A percentile compares a stretch with the other conserved stretches of the same genome.
Evolutionary conservation across 345 rosid genomes (phyloP).

Genomic region (Euphorbia lathyris): DNA sequence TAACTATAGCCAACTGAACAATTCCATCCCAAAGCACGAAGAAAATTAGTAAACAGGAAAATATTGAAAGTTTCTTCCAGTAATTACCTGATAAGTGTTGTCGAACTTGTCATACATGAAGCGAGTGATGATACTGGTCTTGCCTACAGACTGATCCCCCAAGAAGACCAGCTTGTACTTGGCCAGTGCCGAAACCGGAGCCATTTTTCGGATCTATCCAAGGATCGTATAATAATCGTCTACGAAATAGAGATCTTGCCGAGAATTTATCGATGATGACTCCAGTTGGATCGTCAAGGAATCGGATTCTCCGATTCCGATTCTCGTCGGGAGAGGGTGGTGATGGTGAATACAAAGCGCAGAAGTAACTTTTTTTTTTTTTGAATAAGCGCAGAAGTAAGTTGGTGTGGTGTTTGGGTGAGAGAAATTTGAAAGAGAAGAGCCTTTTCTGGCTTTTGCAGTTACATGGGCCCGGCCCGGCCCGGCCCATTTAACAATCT

Average conservation of each 20-base stretch:
- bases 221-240: constrained; percentile 18
- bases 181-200: constrained; percentile 55
- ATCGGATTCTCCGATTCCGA: constrained; percentile 20
- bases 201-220: constrained; percentile 2
- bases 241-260: constrained; percentile 38
- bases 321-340: background rate
- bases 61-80: background rate
- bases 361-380: too few species aligned
- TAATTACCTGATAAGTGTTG: constrained; percentile 76
- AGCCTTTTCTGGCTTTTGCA: too few species aligned
- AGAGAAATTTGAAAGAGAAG: too few species aligned
- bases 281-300: constrained; percentile 31
- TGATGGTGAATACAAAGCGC: background rate
- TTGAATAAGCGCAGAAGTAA: too few species aligned
- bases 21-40: constrained; percentile 24
- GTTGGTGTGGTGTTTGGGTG: too few species aligned
- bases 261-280: constrained; percentile 16
- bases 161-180: constrained; percentile 91
- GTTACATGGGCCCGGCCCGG: too few species aligned
- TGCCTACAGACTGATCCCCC: constrained; percentile 95
- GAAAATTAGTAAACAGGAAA: background rate
- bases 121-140: constrained; percentile 90
- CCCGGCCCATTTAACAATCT: too few species aligned
- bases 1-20: background rate
- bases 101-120: constrained; percentile 97